These are phyloP conservation scores for Gossypium bickii DNA, from an alignment of 345 rosid species.

Conservation along the genomic window DNA sequence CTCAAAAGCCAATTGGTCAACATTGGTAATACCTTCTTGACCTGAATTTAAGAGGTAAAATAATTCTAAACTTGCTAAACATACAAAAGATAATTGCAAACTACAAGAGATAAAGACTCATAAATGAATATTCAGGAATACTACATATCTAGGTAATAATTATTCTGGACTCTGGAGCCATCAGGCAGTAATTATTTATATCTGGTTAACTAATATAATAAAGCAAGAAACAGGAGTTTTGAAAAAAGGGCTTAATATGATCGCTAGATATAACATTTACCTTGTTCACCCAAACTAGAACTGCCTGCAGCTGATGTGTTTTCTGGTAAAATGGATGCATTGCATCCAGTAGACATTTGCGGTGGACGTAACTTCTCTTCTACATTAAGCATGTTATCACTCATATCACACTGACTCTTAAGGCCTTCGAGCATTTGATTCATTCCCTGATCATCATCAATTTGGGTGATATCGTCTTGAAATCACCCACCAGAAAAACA, in stretches of 20 bases:
- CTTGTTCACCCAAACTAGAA: constrained; percentile 23
- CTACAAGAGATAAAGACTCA: background rate
- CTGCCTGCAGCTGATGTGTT: constrained; percentile 13
- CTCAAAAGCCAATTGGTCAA: constrained; percentile 11
- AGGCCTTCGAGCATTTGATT: constrained; percentile 24
- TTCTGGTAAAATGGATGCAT: constrained; percentile 20
- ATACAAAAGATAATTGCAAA: background rate
- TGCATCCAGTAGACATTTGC: constrained; percentile 17
- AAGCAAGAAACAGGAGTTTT: background rate
- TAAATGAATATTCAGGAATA: background rate
- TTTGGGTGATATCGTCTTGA: constrained; percentile 70
- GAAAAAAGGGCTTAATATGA: background rate
- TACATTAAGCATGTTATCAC: constrained; percentile 14
- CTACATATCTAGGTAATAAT: background rate
- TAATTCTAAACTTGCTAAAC: background rate
- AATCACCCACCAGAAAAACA: constrained; percentile 10
- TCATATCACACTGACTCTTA: constrained; percentile 21
- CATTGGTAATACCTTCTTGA: constrained; percentile 6
- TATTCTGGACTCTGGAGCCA: background rate
- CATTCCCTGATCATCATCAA: constrained; percentile 34
- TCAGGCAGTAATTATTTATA: background rate
- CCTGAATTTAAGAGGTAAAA: constrained; percentile 13
- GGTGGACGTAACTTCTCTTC: constrained; percentile 21
- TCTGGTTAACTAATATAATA: background rate
- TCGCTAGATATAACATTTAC: constrained; percentile 18